These are phyloP conservation scores for Keithomyces neogunnii DNA, from an alignment of 2,329 filamentous ascomycete species.

Conservation along the genomic window DNA sequence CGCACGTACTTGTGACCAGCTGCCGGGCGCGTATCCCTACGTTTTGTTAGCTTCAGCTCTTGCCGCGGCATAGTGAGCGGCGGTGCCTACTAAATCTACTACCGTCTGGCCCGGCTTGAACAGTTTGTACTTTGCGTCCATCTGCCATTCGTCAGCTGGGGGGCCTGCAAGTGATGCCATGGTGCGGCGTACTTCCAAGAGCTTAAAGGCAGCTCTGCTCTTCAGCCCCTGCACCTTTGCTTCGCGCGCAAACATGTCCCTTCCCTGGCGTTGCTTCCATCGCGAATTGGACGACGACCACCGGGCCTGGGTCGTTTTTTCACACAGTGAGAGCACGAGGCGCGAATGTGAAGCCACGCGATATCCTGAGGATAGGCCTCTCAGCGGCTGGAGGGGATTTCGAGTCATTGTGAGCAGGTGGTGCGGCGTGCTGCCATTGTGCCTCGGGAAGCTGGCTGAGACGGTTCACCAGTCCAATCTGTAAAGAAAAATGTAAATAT, in stretches of 20 bases:
- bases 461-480: no score
- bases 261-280: slow-evolving; percentile 75
- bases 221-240: slow-evolving; percentile 76
- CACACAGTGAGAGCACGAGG: no score
- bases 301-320: background rate
- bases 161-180: background rate
- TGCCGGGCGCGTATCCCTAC: slow-evolving; percentile 68
- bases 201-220: slow-evolving; percentile 87
- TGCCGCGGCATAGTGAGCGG: no score
- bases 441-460: no score
- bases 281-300: slow-evolving; percentile 53
- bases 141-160: slow-evolving; percentile 35
- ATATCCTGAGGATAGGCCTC: no score
- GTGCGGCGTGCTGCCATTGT: no score
- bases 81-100: slow-evolving; percentile 65
- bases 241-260: slow-evolving; percentile 63
- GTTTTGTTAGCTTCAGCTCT: background rate
- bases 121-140: slow-evolving; percentile 72
- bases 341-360: no score
- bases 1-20: slow-evolving; percentile 55
- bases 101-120: slow-evolving; percentile 78
- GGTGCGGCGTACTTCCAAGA: slow-evolving; percentile 61
- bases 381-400: background rate
- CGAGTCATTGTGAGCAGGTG: no score
- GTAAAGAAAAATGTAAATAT: no score